These are phyloP conservation scores for Solanum rostratum DNA, from an alignment of 257 asterid genomes.

Conservation along the genomic window DNA sequence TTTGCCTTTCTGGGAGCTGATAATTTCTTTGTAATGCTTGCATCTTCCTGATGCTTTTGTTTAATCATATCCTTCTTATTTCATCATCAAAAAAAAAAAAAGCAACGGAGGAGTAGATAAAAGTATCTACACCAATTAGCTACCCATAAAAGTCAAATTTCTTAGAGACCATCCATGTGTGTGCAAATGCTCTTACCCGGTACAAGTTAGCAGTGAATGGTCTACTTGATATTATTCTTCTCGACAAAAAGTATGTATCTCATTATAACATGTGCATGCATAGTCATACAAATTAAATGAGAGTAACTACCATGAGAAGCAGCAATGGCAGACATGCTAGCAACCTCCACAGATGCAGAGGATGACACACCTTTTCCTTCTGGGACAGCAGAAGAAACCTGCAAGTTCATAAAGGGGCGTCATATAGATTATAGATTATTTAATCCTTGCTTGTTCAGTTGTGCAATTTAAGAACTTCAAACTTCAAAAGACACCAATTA, in stretches of 20 bases:
- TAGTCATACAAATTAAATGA: not conserved
- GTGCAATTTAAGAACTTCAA: not conserved
- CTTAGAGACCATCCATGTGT: not conserved
- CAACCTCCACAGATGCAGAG: conserved; percentile 96
- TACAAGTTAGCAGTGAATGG: not conserved
- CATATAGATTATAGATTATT: not conserved
- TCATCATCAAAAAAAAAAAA: too few species aligned
- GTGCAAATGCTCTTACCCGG: not conserved
- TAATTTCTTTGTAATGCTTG: too few species aligned
- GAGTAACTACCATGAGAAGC: conserved; percentile 70
- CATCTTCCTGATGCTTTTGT: too few species aligned
- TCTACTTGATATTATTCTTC: not conserved
- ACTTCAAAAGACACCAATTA: not conserved
- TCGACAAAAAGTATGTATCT: not conserved
- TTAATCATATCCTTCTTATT: too few species aligned
- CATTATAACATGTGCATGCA: not conserved
- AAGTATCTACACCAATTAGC: not conserved
- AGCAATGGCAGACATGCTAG: conserved; percentile 90
- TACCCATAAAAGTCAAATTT: not conserved
- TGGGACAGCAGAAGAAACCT: conserved; percentile 99
- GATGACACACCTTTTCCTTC: conserved; percentile 99
- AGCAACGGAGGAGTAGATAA: not conserved
- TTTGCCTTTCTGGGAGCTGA: too few species aligned
- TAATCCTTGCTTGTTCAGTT: not conserved
- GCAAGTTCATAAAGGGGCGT: not conserved